Percentiles rank a stretch among this genome's conserved stretches.
Conservation (phyloP, 2,329 filamentous ascomycete genomes). For the Pezicula neosporulosa region DNA sequence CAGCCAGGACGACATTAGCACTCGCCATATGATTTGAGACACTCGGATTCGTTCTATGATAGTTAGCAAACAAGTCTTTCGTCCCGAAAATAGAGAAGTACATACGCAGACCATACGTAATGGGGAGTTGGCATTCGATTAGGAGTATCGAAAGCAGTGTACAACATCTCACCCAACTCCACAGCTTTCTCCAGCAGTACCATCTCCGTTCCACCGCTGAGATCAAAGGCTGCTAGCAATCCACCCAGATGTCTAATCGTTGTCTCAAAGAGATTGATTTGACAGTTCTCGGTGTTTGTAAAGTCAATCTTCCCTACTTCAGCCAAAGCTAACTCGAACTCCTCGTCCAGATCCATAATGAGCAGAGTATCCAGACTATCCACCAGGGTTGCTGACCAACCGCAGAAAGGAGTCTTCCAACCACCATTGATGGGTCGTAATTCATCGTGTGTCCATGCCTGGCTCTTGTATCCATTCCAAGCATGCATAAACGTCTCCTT, state of each 20-base stretch:
- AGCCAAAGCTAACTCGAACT: conserved; percentile 73
- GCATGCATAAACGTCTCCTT: conserved; percentile 31
- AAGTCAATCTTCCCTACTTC: conserved; percentile 59
- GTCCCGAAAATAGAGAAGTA: background rate
- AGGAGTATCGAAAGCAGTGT: conserved; percentile 46
- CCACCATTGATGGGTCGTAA: conserved; percentile 68
- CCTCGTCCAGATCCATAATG: conserved; percentile 76
- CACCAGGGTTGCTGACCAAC: conserved; percentile 87
- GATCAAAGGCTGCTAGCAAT: conserved; percentile 32
- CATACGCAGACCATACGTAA: conserved; percentile 22
- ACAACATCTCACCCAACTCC: conserved; percentile 29
- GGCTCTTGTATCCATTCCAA: conserved; percentile 79
- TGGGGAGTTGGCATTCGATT: conserved; percentile 42
- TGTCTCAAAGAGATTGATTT: conserved; percentile 35
- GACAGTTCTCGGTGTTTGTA: conserved; percentile 19
- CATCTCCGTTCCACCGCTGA: conserved; percentile 23
- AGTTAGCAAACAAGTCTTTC: background rate
- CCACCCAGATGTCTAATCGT: conserved; percentile 36
- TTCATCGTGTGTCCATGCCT: conserved; percentile 86
- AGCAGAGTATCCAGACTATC: conserved; percentile 80
- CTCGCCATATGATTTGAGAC: conserved; percentile 57
- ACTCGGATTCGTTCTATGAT: conserved; percentile 20
- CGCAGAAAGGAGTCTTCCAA: conserved; percentile 78
- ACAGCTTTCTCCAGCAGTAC: conserved; percentile 28
- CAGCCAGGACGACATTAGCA: conserved; percentile 48